phyloP scores from a whole-genome alignment of 495 filamentous ascomycete genomes.

The Hypoxylon perforatum region DNA sequence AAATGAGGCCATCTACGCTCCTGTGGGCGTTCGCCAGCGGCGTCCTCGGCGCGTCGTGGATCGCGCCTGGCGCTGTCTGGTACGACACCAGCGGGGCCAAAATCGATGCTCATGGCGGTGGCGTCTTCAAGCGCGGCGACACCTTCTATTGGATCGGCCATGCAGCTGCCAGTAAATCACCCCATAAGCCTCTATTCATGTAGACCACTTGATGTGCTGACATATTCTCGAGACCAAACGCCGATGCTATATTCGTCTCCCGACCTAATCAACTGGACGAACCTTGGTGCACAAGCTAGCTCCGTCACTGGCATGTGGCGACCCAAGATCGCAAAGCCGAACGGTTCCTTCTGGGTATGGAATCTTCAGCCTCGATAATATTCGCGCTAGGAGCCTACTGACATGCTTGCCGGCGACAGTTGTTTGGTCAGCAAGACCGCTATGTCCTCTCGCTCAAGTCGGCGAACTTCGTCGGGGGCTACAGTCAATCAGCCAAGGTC shows the following conservation, averaged over 20 bases:
- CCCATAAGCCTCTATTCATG: neutral
- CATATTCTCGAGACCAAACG: slow-evolving; percentile 45
- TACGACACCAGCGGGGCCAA: slow-evolving; percentile 51
- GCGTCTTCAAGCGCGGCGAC: slow-evolving; percentile 48
- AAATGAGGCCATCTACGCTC: slow-evolving; percentile 36
- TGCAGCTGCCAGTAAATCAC: slow-evolving; percentile 49
- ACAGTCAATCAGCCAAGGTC: slow-evolving; percentile 50
- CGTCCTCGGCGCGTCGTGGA: slow-evolving; percentile 47
- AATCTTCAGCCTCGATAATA: neutral
- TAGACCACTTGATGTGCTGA: slow-evolving; percentile 16
- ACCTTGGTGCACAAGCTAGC: slow-evolving; percentile 48
- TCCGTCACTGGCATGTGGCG: slow-evolving; percentile 53
- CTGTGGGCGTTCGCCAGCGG: slow-evolving; percentile 31
- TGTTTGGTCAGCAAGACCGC: slow-evolving; percentile 60
- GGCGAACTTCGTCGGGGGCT: slow-evolving; percentile 46
- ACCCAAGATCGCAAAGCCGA: slow-evolving; percentile 59
- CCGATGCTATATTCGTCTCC: slow-evolving; percentile 59
- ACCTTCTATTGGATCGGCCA: slow-evolving; percentile 58
- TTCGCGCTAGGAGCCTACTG: neutral
- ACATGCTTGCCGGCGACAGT: slow-evolving; percentile 33
- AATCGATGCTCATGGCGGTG: slow-evolving; percentile 57
- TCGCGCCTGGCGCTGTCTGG: slow-evolving; percentile 51
- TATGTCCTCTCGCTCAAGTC: slow-evolving; percentile 56
- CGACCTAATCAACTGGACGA: slow-evolving; percentile 59
- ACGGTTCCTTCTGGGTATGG: slow-evolving; percentile 55